phyloP scores from a whole-genome alignment of 805 yeast species.

The Metschnikowia kunwiensis region DNA sequence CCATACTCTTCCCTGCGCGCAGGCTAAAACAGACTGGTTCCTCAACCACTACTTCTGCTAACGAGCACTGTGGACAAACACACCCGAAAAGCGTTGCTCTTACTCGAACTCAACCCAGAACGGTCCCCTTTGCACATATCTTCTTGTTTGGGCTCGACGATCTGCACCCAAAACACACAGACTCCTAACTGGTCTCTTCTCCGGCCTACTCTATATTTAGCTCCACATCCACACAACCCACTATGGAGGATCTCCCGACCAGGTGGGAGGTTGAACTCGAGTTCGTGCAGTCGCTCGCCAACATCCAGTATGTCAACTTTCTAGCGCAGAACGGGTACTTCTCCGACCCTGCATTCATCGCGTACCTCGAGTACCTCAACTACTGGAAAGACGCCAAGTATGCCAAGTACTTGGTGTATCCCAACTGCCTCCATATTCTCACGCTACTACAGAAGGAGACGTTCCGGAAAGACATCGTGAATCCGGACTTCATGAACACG shows the following conservation, averaged over 20 bases:
- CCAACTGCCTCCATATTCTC: constrained; percentile 82
- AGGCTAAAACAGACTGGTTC: too few relatives aligned
- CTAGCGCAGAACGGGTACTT: constrained; percentile 81
- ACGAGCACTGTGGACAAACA: too few relatives aligned
- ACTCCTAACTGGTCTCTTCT: too few relatives aligned
- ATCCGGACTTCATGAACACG: constrained; percentile 54
- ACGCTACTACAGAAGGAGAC: constrained; percentile 54
- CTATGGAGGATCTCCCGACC: constrained; percentile 49
- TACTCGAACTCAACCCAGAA: too few relatives aligned
- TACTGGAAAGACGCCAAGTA: constrained; percentile 81
- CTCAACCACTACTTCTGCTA: too few relatives aligned
- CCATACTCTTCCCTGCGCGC: too few relatives aligned
- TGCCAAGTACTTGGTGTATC: constrained; percentile 71
- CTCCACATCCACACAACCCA: too few relatives aligned
- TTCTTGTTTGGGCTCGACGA: too few relatives aligned
- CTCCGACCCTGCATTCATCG: constrained; percentile 66
- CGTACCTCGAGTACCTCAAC: constrained; percentile 74
- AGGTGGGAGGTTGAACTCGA: constrained; percentile 89
- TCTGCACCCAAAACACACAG: too few relatives aligned
- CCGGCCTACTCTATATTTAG: too few relatives aligned
- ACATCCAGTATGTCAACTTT: constrained; percentile 81
- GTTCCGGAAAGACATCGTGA: constrained; percentile 53
- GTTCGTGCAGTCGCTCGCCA: constrained; percentile 90
- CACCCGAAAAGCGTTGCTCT: too few relatives aligned
- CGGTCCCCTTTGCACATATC: too few relatives aligned